A percentile compares a stretch with the other conserved stretches of the same genome.
phyloP scores from a whole-genome alignment of 345 rosid species.

The Ricinus communis region DNA sequence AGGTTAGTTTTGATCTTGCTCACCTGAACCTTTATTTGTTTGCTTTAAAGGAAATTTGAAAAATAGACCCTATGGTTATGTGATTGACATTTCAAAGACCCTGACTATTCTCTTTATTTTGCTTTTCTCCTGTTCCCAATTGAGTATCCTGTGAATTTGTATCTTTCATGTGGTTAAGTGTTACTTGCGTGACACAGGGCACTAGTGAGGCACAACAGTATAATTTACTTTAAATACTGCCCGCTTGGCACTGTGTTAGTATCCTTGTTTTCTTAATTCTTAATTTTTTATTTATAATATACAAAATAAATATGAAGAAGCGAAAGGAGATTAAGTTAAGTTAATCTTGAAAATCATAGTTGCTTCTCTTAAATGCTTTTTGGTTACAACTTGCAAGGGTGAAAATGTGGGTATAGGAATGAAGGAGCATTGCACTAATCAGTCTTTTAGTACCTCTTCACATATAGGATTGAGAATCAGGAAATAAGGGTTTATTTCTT shows the following conservation, averaged over 20 bases:
- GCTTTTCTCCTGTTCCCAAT: neutral
- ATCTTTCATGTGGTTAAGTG: neutral
- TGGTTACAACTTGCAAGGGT: neutral
- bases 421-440: neutral
- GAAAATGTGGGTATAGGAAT: neutral
- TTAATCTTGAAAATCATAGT: neutral
- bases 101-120: neutral
- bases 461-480: neutral
- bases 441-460: neutral
- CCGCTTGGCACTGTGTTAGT: neutral
- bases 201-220: neutral
- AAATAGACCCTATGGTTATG: neutral
- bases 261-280: neutral
- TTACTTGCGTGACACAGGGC: neutral
- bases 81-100: neutral
- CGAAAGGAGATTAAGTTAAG: neutral
- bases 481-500: neutral
- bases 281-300: neutral
- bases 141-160: neutral
- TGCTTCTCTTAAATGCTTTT: neutral
- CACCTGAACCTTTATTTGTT: constrained; percentile 3
- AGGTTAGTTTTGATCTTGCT: constrained; percentile 41
- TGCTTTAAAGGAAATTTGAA: neutral
- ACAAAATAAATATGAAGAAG: neutral
- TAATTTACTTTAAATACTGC: neutral